Evolutionary conservation across 1,284 basidiomycete genomes (phyloP).

Genomic region (Sanguinoderma infundibulare): DNA sequence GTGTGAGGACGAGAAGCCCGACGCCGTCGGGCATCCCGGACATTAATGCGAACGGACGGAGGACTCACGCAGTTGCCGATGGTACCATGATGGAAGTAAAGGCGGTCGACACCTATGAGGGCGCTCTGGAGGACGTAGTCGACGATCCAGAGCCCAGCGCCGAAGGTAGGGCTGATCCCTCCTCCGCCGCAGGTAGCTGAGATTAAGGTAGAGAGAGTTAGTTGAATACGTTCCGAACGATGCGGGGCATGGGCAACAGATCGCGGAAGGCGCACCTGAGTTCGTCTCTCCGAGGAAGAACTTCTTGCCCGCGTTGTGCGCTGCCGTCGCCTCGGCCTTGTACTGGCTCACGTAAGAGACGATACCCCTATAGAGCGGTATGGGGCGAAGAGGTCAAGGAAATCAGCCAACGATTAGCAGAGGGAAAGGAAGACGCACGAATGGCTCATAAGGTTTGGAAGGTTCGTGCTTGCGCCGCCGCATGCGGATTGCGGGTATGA

Average conservation of each 20-base stretch:
- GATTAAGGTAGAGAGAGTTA: neutral
- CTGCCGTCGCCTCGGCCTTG: conserved; percentile 41
- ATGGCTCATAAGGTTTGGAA: conserved; percentile 46
- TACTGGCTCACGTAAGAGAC: conserved; percentile 43
- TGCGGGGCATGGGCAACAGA: neutral
- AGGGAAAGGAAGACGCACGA: conserved; percentile 33
- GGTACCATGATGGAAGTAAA: conserved; percentile 52
- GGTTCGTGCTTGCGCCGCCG: conserved; percentile 44
- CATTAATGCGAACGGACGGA: neutral
- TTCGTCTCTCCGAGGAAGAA: conserved; percentile 52
- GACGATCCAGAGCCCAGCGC: conserved; percentile 49
- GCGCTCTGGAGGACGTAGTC: conserved; percentile 50
- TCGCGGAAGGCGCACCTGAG: conserved; percentile 35
- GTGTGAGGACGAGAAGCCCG: neutral
- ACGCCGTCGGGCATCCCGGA: neutral
- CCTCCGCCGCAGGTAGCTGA: conserved; percentile 49
- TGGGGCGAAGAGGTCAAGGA: neutral
- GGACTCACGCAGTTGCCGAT: conserved; percentile 44
- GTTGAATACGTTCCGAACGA: neutral
- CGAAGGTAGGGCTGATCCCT: conserved; percentile 48
- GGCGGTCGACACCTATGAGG: conserved; percentile 42
- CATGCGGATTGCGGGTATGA: conserved; percentile 52
- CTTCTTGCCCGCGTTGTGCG: conserved; percentile 40
- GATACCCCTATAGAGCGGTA: conserved; percentile 35
- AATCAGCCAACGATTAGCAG: neutral